phyloP scores from a whole-genome alignment of 2,329 filamentous ascomycete genomes.

The Pestalotiopsis sp. region DNA sequence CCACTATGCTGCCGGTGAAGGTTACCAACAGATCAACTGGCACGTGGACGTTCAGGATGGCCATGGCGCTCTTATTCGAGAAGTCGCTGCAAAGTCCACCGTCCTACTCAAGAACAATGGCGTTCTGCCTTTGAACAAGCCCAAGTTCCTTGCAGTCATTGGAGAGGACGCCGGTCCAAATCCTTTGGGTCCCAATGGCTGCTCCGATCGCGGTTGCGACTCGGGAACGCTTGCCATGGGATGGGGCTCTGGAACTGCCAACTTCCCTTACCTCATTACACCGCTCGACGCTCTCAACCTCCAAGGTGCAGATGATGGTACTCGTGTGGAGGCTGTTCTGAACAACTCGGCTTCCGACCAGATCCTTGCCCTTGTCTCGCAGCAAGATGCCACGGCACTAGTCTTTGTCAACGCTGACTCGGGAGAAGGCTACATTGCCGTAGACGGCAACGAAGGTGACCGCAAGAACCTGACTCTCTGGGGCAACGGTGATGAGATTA shows the following conservation, averaged over 20 bases:
- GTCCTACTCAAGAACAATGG: conserved; percentile 88
- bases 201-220: conserved; percentile 66
- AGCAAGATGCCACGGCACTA: conserved; percentile 70
- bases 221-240: conserved; percentile 70
- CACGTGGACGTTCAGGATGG: conserved; percentile 83
- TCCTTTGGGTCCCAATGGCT: conserved; percentile 77
- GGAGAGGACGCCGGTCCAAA: conserved; percentile 84
- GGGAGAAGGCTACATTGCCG: conserved; percentile 83
- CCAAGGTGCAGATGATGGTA: conserved; percentile 61
- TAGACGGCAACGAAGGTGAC: conserved; percentile 85
- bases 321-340: conserved; percentile 67
- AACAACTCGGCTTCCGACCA: conserved; percentile 66
- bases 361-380: conserved; percentile 61
- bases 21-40: conserved; percentile 71
- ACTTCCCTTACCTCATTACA: conserved; percentile 76
- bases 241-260: conserved; percentile 76
- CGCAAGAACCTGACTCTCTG: conserved; percentile 92
- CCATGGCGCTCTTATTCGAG: conserved; percentile 73
- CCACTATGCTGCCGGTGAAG: conserved; percentile 64
- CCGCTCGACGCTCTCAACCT: conserved; percentile 71
- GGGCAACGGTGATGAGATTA: conserved; percentile 78
- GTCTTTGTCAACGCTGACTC: conserved; percentile 89
- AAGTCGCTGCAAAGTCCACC: conserved; percentile 77
- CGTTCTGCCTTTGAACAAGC: conserved; percentile 75
- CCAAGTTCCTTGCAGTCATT: conserved; percentile 75